Conservation (phyloP, 1,284 basidiomycete species). For the Marasmius oreades region DNA sequence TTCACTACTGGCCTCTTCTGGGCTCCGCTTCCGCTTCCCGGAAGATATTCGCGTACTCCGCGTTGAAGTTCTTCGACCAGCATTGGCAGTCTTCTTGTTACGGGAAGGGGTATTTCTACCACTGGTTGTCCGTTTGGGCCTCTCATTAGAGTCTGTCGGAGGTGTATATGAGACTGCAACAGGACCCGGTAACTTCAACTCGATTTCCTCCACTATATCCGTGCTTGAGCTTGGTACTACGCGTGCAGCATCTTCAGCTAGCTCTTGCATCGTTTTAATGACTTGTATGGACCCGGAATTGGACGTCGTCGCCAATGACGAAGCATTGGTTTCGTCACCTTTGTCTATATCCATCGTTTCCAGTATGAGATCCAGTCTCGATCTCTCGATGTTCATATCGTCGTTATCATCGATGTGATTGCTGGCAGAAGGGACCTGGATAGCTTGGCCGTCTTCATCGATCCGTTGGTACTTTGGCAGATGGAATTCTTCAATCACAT, state of each 20-base stretch:
- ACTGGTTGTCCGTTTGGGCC: neutral
- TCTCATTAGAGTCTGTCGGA: neutral
- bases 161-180: neutral
- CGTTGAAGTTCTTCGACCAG: neutral
- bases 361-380: neutral
- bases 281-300: constrained; percentile 16
- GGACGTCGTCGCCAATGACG: constrained; percentile 3
- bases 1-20: constrained; percentile 16
- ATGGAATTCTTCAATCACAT: constrained; percentile 66
- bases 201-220: neutral
- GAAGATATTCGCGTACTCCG: neutral
- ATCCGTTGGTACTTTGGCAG: constrained; percentile 58
- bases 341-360: constrained; percentile 13
- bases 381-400: neutral
- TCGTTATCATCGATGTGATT: constrained; percentile 4
- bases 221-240: neutral
- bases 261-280: constrained; percentile 63
- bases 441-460: constrained; percentile 12
- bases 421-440: neutral
- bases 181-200: neutral
- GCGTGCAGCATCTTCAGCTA: constrained; percentile 47
- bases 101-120: neutral
- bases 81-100: neutral
- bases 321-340: neutral
- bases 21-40: constrained; percentile 3